These are phyloP conservation scores for Nakazawaea wickerhamii DNA, from an alignment of 805 yeast genomes.

Conservation along the genomic window DNA sequence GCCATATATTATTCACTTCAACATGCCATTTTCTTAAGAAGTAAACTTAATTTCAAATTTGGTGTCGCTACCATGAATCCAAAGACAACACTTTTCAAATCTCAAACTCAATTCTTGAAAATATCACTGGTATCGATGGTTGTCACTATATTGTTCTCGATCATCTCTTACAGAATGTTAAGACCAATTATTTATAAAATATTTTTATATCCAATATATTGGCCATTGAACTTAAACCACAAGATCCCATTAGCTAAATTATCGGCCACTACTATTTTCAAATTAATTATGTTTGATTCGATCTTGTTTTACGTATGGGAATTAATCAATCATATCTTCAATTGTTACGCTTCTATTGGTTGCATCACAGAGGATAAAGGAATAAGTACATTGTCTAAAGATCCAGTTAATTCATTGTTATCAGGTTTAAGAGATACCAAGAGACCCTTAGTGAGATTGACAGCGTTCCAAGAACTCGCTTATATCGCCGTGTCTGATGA, in stretches of 20 bases:
- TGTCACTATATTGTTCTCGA: constrained; percentile 30
- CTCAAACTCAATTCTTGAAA: constrained; percentile 29
- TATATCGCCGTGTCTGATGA: constrained; percentile 50
- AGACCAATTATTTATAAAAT: constrained; percentile 38
- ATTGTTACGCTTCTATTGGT: constrained; percentile 66
- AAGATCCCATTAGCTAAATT: constrained; percentile 35
- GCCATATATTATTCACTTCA: constrained; percentile 44
- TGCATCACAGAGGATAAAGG: constrained; percentile 64
- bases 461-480: constrained; percentile 75
- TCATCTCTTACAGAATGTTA: constrained; percentile 30
- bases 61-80: constrained; percentile 39
- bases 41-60: constrained; percentile 43
- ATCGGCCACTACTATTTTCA: constrained; percentile 26
- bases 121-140: constrained; percentile 29
- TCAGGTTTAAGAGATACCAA: constrained; percentile 54
- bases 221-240: constrained; percentile 31
- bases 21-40: constrained; percentile 49
- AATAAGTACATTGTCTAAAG: constrained; percentile 50
- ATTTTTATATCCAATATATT: constrained; percentile 26
- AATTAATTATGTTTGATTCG: constrained; percentile 28
- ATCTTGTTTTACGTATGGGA: constrained; percentile 46
- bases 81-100: constrained; percentile 18
- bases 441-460: constrained; percentile 42
- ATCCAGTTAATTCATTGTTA: constrained; percentile 58
- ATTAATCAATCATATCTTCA: constrained; percentile 47